Base-by-base conservation (phyloP, 139 green algal species). In the Zygnema cylindricum region DNA sequence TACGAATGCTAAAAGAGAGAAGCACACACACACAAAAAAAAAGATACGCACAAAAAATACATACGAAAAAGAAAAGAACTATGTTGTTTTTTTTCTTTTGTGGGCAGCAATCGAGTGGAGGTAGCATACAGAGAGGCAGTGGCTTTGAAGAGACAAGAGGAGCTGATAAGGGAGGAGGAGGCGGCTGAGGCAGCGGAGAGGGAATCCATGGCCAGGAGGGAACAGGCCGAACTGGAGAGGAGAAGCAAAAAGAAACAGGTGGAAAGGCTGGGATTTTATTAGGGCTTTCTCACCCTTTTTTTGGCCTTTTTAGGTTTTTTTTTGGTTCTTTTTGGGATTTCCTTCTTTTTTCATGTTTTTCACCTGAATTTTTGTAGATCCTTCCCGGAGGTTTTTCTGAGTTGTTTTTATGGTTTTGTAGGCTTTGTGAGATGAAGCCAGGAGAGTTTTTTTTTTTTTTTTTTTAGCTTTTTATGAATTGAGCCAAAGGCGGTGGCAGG, bases 81-180 rank as follows among this genome's bases (percentile, higher is more conserved):
- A 25, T 82, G 76, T 85, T 54, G 57, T 81, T 54, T 85, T 7
- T 40, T 7, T 85, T 85, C 11, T 79, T 43, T 79, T 79, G 36
- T 55, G 36, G 38, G 21, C 83, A 90, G 41, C 43, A 88, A 91
- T 43, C 76, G 43, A 55, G 38, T 92, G 77, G 93, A 98, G 95
- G 91, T 94, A 25, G 94, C 94, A 1, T 98, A 95, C 87, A 91
- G 93, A 0, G 95, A 99, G 88, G 93, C 93, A 21, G 95, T 98
- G 90, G 95, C 95, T 16, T 93, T 98, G 33, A 96, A 95, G 92
- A 93, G 95, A 2, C 95, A 98, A 91, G 95, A 98, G 82, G 95
- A 93, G 57, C 92, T 99, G 43, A 97, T 99, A n/a, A 86, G 91
- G n/a, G 97, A 99, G 90, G 96, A 98, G 85, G 92, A 94, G 75